Percentiles rank a stretch among this genome's conserved stretches.
Conservation (phyloP, 108 stramenopile species). For the Nitzschia sp. region DNA sequence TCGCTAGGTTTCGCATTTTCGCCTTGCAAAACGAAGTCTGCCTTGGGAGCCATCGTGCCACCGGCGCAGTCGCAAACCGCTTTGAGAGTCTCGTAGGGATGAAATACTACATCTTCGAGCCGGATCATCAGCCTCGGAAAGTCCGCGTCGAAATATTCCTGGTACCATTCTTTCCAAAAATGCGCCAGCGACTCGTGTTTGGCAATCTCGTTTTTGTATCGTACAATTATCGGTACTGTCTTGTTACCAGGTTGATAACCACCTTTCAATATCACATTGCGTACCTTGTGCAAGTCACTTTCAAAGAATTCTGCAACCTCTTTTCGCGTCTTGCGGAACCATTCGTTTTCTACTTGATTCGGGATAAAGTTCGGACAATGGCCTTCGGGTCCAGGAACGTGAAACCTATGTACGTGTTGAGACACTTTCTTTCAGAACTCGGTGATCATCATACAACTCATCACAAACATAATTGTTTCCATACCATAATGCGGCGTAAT, state of each 20-base stretch:
- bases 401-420: too few species aligned
- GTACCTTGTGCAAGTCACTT: constrained; percentile 21
- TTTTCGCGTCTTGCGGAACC: constrained; percentile 13
- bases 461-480: too few species aligned
- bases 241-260: constrained; percentile 23
- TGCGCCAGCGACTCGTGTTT: constrained; percentile 54
- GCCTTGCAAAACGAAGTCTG: constrained; percentile 18
- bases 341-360: constrained; percentile 32
- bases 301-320: constrained; percentile 7
- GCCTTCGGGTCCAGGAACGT: constrained; percentile 11
- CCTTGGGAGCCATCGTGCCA: constrained; percentile 35
- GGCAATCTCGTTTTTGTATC: constrained; percentile 31
- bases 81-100: constrained; percentile 53
- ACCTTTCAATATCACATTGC: constrained; percentile 35
- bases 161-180: constrained; percentile 78
- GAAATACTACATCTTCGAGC: constrained; percentile 77
- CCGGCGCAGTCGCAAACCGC: constrained; percentile 62
- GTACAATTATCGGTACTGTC: constrained; percentile 22
- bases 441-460: too few species aligned
- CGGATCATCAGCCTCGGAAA: constrained; percentile 83
- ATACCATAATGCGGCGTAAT: constrained; percentile 68
- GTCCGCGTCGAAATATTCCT: constrained; percentile 58
- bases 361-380: constrained; percentile 77
- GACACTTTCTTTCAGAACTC: too few species aligned
- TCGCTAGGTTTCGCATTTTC: constrained; percentile 17